Base-by-base conservation (phyloP, 2,329 filamentous ascomycete species). In the Fusarium illudens region DNA sequence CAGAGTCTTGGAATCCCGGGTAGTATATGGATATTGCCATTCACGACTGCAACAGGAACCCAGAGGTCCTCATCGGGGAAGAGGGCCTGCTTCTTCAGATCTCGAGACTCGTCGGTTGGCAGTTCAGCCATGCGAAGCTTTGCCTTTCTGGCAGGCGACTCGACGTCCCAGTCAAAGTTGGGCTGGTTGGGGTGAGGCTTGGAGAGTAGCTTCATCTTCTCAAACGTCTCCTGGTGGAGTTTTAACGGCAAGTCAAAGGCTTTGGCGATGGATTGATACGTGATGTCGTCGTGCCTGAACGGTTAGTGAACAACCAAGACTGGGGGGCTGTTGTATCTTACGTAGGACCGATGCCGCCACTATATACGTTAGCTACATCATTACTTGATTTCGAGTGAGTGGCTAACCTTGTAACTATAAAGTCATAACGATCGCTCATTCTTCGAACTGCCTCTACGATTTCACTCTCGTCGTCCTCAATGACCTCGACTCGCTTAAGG, bases 311-410 rank as follows among this genome's bases (percentile, higher is more conserved):
- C 15, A 20, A n/a, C 15, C 29, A 48, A 29, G 25, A 15, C 12
- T 13, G 25, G 32, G 15, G n/a, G 17, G 29, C 17, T 13, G 27
- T 25, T 33, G 39, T 15, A 54, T 36, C 64, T 83, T 81, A 95
- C 92, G 95, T 98, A 69, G 96, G 96, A 11, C 95, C 95, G 75
- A 99, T 98, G 29, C 96, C 95, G 70, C 96, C 95, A 73, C 92
- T 88, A 22, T 13, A 48, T n/a, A 32, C 27, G 22, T 73, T 61
- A 70, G 68, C 52, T 13, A 39, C 25, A 4, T 13, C 17, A 11
- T 19, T 13, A 11, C 33, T 4, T 39, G 17, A 10, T 4, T 25
- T 4, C 34, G 8, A 27, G 36, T 34, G n/a, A 36, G 4, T 33
- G 17, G n/a, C 72, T 63, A 73, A 84, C 86, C 86, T 96, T 7